A percentile compares a stretch with the other conserved stretches of the same genome.
Conservation (phyloP, 352 stramenopile genomes). For the Phytophthora fragariaefolia region DNA sequence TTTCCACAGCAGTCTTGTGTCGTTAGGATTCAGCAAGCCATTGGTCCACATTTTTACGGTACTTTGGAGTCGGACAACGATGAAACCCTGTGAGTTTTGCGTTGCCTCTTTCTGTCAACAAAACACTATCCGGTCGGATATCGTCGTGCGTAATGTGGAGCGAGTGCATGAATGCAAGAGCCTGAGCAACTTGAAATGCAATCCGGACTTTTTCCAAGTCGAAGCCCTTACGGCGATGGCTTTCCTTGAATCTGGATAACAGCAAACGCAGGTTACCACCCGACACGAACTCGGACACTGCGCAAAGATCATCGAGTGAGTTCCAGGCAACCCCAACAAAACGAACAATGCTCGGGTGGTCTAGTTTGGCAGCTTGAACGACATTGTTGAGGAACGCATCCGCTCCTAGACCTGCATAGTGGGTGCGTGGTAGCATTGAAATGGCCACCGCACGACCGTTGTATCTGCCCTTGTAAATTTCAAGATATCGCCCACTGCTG, state of each 20-base stretch:
- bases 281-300: background rate
- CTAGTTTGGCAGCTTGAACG: background rate
- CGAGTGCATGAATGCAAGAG: background rate
- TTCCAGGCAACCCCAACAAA: background rate
- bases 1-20: no score
- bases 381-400: background rate
- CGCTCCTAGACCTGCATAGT: background rate
- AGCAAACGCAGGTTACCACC: background rate
- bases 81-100: conserved; percentile 1
- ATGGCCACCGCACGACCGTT: background rate
- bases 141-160: background rate
- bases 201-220: background rate
- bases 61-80: background rate
- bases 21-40: background rate
- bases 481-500: background rate
- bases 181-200: background rate
- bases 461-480: background rate
- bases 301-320: background rate
- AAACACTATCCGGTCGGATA: background rate
- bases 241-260: background rate
- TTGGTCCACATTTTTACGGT: background rate
- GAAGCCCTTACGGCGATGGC: background rate
- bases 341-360: no score
- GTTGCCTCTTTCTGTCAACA: background rate
- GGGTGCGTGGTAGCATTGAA: background rate